These are phyloP conservation scores for Lactifluus piperatus DNA, from an alignment of 768 basidiomycete genomes.

Conservation along the genomic window DNA sequence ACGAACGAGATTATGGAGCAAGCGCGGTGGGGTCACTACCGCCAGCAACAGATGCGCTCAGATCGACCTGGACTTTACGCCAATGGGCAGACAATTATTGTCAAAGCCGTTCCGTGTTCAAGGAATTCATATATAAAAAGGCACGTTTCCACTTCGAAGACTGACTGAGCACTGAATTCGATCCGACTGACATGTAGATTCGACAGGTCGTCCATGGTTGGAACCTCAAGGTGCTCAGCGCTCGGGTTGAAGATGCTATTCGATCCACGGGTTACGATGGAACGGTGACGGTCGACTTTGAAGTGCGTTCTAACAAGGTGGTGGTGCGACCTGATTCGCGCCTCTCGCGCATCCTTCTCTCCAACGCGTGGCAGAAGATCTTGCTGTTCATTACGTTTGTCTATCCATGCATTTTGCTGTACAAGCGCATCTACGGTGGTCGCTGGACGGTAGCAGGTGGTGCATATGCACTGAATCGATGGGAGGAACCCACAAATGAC, in stretches of 20 bases:
- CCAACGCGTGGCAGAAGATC: constrained; percentile 61
- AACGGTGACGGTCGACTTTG: constrained; percentile 41
- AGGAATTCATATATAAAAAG: constrained; percentile 70
- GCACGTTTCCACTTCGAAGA: constrained; percentile 25
- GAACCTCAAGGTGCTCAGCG: constrained; percentile 35
- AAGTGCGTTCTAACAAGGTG: constrained; percentile 39
- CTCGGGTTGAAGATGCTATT: constrained; percentile 31
- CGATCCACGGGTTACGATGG: constrained; percentile 32
- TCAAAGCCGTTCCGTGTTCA: constrained; percentile 54
- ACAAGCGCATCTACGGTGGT: constrained; percentile 60
- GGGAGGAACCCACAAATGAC: constrained; percentile 10
- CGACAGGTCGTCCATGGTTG: constrained; percentile 30
- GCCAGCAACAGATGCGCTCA: constrained; percentile 10
- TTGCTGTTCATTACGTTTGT: constrained; percentile 55
- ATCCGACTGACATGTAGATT: background rate
- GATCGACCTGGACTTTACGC: constrained; percentile 18
- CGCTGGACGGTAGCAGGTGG: constrained; percentile 67
- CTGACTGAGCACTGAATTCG: too few relatives aligned
- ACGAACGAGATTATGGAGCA: background rate
- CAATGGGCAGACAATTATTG: constrained; percentile 81
- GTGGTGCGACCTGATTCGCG: constrained; percentile 58
- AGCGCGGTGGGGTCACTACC: background rate
- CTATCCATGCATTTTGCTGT: constrained; percentile 76
- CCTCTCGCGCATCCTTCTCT: constrained; percentile 58
- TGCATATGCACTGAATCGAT: constrained; percentile 59